Evolutionary conservation across 208 protist genomes (phyloP), one percentile per base, ranked within the genome.

Genomic region (Leishmania aethiopica): DNA sequence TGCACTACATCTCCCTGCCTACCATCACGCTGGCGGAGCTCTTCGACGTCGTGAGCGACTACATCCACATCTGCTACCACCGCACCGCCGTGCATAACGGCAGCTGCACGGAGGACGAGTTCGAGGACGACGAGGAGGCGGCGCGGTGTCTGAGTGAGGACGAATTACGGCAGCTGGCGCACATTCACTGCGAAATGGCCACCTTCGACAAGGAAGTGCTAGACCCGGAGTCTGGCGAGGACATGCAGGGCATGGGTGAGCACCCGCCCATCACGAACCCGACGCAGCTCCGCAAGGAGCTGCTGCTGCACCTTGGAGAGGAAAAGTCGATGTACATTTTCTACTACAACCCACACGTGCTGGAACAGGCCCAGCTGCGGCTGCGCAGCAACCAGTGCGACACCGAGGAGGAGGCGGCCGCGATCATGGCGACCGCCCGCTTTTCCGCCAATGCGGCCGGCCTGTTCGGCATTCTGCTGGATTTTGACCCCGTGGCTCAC

Each of bases 291-390:
- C 92, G 95, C 40, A 97, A 96, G 82, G 92, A 96, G 80, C 80
- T 97, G 17, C 84, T 93, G 47, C 78, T 77, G 60, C 84, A 95
- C 81, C 82, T 88, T 13, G 79, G n/a, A 4, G 91, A 96, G 42
- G 67, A 75, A 49, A 84, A 90, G 60, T 91, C 91, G 13, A 85
- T 94, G 22, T 95, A 92, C 88, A 90, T 98, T 79, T 90, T 98
- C 77, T 96, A 98, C 85, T 97, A 90, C 85, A 92, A 98, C 79
- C 95, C 95, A 32, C 95, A 97, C 86, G 70, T 95, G 49, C 85
- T 98, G 81, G 93, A 98, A 79, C 89, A 95, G 88, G 79, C 90
- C 51, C 92, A 97, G 87, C 80, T 92, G 83, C 87, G 89, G 49
- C 89, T 96, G 85, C 88, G 86, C 57, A 86, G 90, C 64, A 96